Percentiles rank a stretch among this genome's conserved stretches.
These are phyloP conservation scores for Achaetomium macrosporum DNA, from an alignment of 2,329 filamentous ascomycete genomes.

Conservation along the genomic window DNA sequence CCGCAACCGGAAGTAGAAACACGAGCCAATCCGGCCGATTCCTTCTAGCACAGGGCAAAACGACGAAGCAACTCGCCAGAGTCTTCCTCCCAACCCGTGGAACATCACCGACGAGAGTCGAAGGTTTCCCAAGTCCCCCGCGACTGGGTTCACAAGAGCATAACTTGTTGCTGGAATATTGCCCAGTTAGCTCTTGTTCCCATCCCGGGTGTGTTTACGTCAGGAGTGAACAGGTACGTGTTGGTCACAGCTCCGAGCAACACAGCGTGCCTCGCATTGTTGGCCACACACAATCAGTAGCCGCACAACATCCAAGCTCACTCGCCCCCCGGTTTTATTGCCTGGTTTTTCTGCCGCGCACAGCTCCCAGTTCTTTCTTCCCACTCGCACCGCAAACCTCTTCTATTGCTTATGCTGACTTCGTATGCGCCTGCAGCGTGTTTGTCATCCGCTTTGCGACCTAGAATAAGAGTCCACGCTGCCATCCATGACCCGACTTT, in stretches of 20 bases:
- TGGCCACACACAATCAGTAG: conserved; percentile 4
- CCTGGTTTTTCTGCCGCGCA: background rate
- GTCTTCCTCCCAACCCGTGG: too few species aligned
- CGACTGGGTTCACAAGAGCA: conserved; percentile 18
- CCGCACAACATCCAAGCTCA: background rate
- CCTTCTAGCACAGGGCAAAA: background rate
- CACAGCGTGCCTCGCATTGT: background rate
- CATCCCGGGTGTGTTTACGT: conserved; percentile 2
- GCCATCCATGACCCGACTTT: conserved; percentile 18
- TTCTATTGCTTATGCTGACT: conserved; percentile 2
- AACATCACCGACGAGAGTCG: background rate
- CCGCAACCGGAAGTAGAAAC: conserved; percentile 7
- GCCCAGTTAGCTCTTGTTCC: conserved; percentile 29
- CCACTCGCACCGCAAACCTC: background rate
- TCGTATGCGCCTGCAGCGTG: background rate
- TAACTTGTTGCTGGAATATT: conserved; percentile 39
- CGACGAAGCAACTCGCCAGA: too few species aligned
- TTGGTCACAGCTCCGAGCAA: conserved; percentile 5
- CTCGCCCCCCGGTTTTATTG: background rate
- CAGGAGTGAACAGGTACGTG: conserved; percentile 14
- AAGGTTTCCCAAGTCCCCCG: background rate
- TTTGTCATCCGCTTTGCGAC: background rate
- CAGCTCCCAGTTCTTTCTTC: background rate
- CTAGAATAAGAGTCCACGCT: background rate
- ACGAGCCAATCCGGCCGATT: background rate